These are phyloP conservation scores for Brettanomyces bruxellensis DNA, from an alignment of 805 yeast species.

Conservation along the genomic window DNA sequence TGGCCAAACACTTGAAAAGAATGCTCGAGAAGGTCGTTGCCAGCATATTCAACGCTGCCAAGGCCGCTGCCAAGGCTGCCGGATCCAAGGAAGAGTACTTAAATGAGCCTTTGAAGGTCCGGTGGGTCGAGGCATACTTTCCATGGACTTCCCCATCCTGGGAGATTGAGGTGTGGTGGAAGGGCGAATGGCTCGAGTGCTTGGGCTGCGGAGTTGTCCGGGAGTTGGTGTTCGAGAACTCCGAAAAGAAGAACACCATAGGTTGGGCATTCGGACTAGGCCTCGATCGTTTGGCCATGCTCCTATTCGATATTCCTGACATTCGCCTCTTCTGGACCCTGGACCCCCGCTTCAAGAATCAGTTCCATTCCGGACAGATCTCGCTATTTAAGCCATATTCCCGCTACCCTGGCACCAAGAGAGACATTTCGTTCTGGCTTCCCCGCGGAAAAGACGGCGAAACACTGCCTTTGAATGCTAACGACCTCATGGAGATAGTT, in stretches of 20 bases:
- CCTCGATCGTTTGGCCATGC: slow-evolving; percentile 90
- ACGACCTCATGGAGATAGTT: slow-evolving; percentile 90
- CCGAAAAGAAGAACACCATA: slow-evolving; percentile 53
- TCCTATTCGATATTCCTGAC: slow-evolving; percentile 90
- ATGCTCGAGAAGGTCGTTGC: slow-evolving; percentile 79
- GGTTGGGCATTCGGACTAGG: slow-evolving; percentile 99
- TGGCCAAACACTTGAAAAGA: slow-evolving; percentile 72
- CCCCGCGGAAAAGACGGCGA: slow-evolving; percentile 27
- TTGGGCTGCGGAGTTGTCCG: slow-evolving; percentile 93
- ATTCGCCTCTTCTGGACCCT: slow-evolving; percentile 86
- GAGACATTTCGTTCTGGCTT: slow-evolving; percentile 93
- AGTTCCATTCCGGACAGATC: slow-evolving; percentile 60
- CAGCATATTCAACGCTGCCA: slow-evolving; percentile 70
- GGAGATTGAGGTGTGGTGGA: slow-evolving; percentile 99
- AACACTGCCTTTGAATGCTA: slow-evolving; percentile 50
- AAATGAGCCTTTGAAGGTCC: slow-evolving; percentile 67
- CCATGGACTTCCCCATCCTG: slow-evolving; percentile 99
- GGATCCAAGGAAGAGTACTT: slow-evolving; percentile 55
- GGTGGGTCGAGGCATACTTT: slow-evolving; percentile 94
- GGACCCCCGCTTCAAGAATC: slow-evolving; percentile 68
- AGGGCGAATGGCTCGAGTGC: slow-evolving; percentile 94
- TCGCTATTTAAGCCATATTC: slow-evolving; percentile 80
- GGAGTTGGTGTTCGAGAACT: slow-evolving; percentile 63
- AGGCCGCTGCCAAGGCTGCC: slow-evolving; percentile 47
- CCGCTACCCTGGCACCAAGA: slow-evolving; percentile 73